A percentile compares a stretch with the other conserved stretches of the same genome.
phyloP scores from a whole-genome alignment of 2,329 filamentous ascomycete species.

The Zasmidium citrigriseum region DNA sequence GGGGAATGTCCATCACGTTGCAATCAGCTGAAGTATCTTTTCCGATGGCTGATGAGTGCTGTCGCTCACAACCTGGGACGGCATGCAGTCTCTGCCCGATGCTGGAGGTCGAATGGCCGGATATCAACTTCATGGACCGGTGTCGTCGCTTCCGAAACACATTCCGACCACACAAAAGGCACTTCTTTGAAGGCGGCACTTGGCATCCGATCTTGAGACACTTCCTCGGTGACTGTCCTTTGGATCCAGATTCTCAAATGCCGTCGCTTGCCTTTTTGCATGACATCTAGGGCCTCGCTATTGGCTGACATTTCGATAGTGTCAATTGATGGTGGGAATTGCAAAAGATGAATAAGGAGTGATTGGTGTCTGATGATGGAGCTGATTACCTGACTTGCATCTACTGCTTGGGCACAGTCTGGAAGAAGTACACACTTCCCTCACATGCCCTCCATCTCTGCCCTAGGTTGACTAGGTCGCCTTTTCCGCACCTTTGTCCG shows the following conservation, averaged over 20 bases:
- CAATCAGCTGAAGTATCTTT: too few species aligned
- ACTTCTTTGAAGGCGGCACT: neutral
- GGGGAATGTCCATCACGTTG: too few species aligned
- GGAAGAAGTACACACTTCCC: too few species aligned
- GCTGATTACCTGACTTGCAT: too few species aligned
- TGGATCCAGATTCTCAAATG: neutral
- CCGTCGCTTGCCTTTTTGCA: neutral
- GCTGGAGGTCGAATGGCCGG: neutral
- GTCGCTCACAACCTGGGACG: neutral
- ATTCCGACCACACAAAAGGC: neutral
- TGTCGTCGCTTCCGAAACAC: neutral
- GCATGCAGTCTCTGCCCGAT: neutral
- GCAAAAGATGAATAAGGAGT: neutral
- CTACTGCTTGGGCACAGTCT: too few species aligned
- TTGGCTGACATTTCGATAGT: neutral
- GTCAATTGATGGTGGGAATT: neutral
- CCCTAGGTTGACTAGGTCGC: too few species aligned
- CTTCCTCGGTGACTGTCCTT: neutral
- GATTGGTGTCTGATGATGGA: too few species aligned
- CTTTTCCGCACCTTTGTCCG: neutral
- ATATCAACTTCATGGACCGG: neutral
- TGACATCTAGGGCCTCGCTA: neutral
- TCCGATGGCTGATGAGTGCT: neutral
- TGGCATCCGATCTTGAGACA: neutral
- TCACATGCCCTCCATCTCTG: neutral